These are phyloP conservation scores for Porcisia deanei DNA, from an alignment of 208 protist genomes.

Conservation along the genomic window DNA sequence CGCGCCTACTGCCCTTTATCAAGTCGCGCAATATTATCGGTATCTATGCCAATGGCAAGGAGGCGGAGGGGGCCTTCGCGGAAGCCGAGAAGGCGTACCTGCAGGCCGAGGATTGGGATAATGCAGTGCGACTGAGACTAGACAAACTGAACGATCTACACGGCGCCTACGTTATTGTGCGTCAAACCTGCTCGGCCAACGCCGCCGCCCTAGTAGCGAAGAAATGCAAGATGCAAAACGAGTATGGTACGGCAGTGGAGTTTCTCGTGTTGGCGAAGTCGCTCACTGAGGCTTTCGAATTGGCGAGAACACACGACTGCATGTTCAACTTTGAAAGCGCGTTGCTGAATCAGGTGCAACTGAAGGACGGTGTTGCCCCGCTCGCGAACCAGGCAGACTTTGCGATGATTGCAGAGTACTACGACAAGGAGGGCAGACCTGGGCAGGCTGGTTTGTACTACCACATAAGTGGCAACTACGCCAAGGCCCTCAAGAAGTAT, in stretches of 20 bases:
- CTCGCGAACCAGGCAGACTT: conserved; percentile 74
- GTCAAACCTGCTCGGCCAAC: conserved; percentile 89
- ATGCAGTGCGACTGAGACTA: conserved; percentile 95
- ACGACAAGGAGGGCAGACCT: conserved; percentile 83
- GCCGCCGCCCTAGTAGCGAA: conserved; percentile 93
- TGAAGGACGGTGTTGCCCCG: conserved; percentile 87
- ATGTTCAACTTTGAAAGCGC: conserved; percentile 88
- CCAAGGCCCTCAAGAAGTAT: conserved; percentile 90
- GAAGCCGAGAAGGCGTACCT: conserved; percentile 94
- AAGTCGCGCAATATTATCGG: conserved; percentile 94
- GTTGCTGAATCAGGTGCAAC: conserved; percentile 72
- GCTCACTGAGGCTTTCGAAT: conserved; percentile 92
- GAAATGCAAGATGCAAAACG: conserved; percentile 84
- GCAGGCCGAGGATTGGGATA: conserved; percentile 95
- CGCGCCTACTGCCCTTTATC: conserved; percentile 84
- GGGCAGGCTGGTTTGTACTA: conserved; percentile 93
- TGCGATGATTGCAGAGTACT: conserved; percentile 91
- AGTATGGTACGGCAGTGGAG: conserved; percentile 94
- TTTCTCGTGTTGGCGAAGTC: conserved; percentile 96
- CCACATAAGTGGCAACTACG: conserved; percentile 89
- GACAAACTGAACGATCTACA: conserved; percentile 93
- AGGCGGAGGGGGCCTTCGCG: conserved; percentile 85
- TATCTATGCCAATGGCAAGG: conserved; percentile 91
- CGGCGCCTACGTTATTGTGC: conserved; percentile 95
- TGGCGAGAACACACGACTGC: conserved; percentile 89